Conservation (phyloP, 208 protist genomes). For the Trypanosomatidae sp. region DNA sequence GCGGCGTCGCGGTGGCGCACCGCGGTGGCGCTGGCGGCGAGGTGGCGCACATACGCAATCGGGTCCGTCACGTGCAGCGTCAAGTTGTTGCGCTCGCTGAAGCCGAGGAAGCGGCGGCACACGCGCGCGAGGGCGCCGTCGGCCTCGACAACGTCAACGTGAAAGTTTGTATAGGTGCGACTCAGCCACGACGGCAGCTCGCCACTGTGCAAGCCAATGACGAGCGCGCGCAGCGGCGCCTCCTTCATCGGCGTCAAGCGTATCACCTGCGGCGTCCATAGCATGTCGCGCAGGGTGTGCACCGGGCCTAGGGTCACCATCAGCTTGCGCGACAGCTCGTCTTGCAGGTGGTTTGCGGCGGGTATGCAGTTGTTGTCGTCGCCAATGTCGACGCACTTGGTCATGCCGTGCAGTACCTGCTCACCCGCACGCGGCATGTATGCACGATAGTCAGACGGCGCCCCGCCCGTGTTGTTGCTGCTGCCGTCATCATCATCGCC, state of each 20-base stretch:
- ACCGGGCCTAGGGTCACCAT: conserved; percentile 74
- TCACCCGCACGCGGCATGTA: conserved; percentile 52
- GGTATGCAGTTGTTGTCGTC: conserved; percentile 77
- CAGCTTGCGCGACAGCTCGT: conserved; percentile 69
- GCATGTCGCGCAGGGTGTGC: conserved; percentile 65
- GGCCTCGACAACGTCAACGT: conserved; percentile 73
- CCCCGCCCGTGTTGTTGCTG: too few species aligned
- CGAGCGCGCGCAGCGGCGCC: conserved; percentile 40
- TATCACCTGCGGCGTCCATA: conserved; percentile 18
- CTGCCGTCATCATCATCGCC: too few species aligned
- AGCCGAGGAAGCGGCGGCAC: conserved; percentile 59
- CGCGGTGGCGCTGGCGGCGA: conserved; percentile 7
- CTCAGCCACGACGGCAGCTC: conserved; percentile 75
- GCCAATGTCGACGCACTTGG: conserved; percentile 68
- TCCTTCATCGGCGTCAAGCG: conserved; percentile 72
- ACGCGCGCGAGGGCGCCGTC: conserved; percentile 69
- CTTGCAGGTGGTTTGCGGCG: conserved; percentile 52
- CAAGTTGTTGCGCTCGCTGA: conserved; percentile 69
- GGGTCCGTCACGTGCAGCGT: conserved; percentile 43
- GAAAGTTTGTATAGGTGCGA: conserved; percentile 68
- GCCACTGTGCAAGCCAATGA: conserved; percentile 73
- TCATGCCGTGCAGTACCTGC: conserved; percentile 68
- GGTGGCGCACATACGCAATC: conserved; percentile 39
- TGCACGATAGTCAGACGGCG: too few species aligned
- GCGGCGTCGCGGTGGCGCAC: background rate